A percentile compares a stretch with the other conserved stretches of the same genome.
These are phyloP conservation scores for Citropsis articulata DNA, from an alignment of 345 rosid species.

Conservation along the genomic window DNA sequence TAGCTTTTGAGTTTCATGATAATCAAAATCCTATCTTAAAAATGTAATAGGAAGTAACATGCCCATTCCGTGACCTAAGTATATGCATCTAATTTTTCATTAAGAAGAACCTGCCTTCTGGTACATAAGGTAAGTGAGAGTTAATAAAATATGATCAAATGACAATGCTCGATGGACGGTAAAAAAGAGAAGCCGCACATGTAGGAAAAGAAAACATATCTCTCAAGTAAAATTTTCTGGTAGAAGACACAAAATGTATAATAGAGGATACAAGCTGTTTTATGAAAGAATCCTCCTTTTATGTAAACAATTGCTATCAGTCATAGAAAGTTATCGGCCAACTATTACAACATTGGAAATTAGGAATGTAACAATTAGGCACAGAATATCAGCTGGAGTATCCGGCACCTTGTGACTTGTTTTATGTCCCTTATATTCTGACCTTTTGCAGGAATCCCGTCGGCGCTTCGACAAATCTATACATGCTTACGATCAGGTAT, in stretches of 20 bases:
- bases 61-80: background rate
- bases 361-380: background rate
- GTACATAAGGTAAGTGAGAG: background rate
- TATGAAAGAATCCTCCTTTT: background rate
- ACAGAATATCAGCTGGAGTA: background rate
- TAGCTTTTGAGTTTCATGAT: background rate
- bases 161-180: background rate
- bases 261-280: background rate
- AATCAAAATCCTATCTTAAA: background rate
- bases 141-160: background rate
- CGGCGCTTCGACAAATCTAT: constrained; percentile 57
- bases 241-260: background rate
- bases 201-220: background rate
- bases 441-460: constrained; percentile 65
- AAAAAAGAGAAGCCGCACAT: background rate
- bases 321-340: background rate
- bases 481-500: constrained; percentile 79
- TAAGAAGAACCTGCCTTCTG: background rate
- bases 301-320: background rate
- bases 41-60: background rate
- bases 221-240: background rate
- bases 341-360: background rate
- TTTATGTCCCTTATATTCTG: background rate
- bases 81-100: background rate
- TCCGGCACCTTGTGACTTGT: background rate